Evolutionary conservation across 2,329 filamentous ascomycete species (phyloP).

Genomic region (Cladosporium sp.): DNA sequence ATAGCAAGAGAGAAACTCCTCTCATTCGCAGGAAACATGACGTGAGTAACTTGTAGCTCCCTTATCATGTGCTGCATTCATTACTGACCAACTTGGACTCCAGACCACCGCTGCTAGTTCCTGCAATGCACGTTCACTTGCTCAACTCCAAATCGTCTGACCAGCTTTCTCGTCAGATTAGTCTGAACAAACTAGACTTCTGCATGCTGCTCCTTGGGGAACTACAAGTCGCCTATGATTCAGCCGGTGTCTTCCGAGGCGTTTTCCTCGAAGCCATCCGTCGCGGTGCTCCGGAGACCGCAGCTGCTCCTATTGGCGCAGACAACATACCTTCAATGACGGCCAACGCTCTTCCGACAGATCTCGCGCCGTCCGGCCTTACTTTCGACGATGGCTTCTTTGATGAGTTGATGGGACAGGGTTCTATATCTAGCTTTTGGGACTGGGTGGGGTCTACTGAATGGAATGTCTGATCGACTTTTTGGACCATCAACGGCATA

Average conservation of each 20-base stretch:
- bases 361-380: not conserved
- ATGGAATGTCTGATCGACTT: not conserved
- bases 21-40: slow-evolving; percentile 4
- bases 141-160: slow-evolving; percentile 19
- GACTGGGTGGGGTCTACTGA: slow-evolving; percentile 10
- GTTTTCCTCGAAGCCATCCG: slow-evolving; percentile 7
- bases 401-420: slow-evolving; percentile 4
- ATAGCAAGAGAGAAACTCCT: slow-evolving; percentile 16
- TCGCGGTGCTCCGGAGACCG: not conserved
- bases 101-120: slow-evolving; percentile 22
- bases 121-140: slow-evolving; percentile 22
- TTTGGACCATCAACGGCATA: too few species aligned
- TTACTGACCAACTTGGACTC: slow-evolving; percentile 11
- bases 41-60: not conserved
- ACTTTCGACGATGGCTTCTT: slow-evolving; percentile 4
- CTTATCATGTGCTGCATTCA: not conserved
- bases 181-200: slow-evolving; percentile 21
- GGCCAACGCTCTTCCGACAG: not conserved
- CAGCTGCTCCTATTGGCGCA: not conserved
- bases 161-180: slow-evolving; percentile 20
- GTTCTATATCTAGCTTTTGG: slow-evolving; percentile 10
- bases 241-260: slow-evolving; percentile 4
- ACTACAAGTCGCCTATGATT: slow-evolving; percentile 4
- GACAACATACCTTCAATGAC: not conserved
- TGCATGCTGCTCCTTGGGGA: slow-evolving; percentile 20